These are phyloP conservation scores for Cladosporium velox DNA, from an alignment of 2,329 filamentous ascomycete species.

Conservation along the genomic window DNA sequence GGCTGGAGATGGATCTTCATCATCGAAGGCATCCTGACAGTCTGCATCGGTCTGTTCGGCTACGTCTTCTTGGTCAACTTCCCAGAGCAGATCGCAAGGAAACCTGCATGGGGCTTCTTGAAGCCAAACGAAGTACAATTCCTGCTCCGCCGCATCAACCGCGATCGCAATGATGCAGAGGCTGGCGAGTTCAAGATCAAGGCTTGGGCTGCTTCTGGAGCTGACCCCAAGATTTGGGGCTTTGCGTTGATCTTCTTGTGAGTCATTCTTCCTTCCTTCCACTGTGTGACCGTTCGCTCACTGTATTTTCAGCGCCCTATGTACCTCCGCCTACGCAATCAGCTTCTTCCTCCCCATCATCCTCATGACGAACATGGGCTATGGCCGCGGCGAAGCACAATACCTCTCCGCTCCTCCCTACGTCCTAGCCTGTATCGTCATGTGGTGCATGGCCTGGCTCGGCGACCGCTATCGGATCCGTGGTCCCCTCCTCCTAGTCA, in stretches of 20 bases:
- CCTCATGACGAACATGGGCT: constrained; percentile 58
- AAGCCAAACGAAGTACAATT: constrained; percentile 22
- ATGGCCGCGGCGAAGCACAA: constrained; percentile 63
- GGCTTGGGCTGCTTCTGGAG: constrained; percentile 50
- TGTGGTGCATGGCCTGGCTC: constrained; percentile 30
- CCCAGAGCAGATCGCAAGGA: constrained; percentile 24
- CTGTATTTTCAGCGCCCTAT: constrained; percentile 34
- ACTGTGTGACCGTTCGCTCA: background rate
- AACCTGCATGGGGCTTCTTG: constrained; percentile 45
- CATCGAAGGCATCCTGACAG: constrained; percentile 35
- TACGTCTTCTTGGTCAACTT: constrained; percentile 22
- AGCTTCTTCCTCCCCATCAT: constrained; percentile 79
- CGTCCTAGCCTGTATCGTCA: constrained; percentile 35
- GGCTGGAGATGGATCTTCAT: constrained; percentile 52
- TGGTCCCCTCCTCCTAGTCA: constrained; percentile 27
- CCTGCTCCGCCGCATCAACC: constrained; percentile 21
- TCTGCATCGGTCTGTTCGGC: constrained; percentile 16
- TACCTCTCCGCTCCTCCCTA: constrained; percentile 46
- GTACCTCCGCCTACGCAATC: constrained; percentile 52
- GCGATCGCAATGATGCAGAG: constrained; percentile 20
- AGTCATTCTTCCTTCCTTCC: background rate
- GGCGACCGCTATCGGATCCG: constrained; percentile 28
- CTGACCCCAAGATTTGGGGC: constrained; percentile 56
- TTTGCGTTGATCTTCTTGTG: constrained; percentile 53
- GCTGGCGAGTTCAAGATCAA: constrained; percentile 28